Evolutionary conservation across 768 basidiomycete species (phyloP).

Genomic region (Termitomyces sp.): DNA sequence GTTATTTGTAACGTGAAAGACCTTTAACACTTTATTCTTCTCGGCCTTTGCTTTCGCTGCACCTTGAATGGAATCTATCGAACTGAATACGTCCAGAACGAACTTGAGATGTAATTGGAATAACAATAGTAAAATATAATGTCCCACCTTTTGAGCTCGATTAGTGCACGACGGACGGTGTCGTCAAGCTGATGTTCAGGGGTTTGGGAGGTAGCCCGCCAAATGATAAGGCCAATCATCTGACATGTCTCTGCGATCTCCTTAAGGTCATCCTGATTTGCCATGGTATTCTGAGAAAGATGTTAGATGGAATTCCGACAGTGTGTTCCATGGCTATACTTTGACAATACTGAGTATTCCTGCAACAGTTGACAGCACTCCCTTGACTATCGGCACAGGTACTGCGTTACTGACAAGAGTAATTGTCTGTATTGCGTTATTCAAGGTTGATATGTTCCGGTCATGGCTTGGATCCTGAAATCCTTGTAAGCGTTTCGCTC

Average conservation of each 20-base stretch:
- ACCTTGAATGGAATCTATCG: no score
- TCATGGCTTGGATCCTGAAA: neutral
- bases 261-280: conserved; percentile 4
- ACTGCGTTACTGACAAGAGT: neutral
- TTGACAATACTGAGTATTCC: conserved; percentile 5
- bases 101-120: no score
- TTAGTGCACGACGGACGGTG: no score
- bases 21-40: no score
- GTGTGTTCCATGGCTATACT: neutral
- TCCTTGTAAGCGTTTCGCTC: no score
- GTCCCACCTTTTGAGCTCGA: no score
- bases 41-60: no score
- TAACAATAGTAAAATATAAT: no score
- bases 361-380: conserved; percentile 1
- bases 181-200: neutral
- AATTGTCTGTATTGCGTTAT: conserved; percentile 2
- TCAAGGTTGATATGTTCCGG: neutral
- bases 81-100: no score
- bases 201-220: conserved; percentile 1
- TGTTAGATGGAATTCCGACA: neutral
- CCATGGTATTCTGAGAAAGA: conserved; percentile 1
- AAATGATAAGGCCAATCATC: conserved; percentile 6
- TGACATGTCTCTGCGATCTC: neutral
- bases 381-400: neutral
- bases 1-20: no score